Conservation (phyloP, 164 flowering plant genomes). For the Platanus orientalis region DNA sequence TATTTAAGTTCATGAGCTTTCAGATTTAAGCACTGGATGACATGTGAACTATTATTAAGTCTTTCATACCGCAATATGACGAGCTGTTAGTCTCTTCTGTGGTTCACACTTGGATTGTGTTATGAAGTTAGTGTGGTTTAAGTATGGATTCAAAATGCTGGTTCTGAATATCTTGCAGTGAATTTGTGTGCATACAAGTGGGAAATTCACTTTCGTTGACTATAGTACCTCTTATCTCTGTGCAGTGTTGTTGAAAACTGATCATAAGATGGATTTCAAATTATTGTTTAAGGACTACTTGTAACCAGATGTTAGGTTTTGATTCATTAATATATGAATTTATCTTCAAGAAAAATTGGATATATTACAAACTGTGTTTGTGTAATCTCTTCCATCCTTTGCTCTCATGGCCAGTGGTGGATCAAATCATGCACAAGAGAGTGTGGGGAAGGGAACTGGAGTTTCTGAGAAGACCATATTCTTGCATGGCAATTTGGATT, state of each 20-base stretch:
- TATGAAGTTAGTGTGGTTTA: neutral
- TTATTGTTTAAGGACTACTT: neutral
- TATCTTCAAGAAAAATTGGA: neutral
- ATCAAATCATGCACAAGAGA: slow-evolving; percentile 8
- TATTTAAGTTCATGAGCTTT: neutral
- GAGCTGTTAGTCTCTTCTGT: too few relatives aligned
- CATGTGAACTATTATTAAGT: neutral
- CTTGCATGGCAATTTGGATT: slow-evolving; percentile 67
- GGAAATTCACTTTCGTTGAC: neutral
- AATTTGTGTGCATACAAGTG: neutral
- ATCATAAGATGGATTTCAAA: neutral
- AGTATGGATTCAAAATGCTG: neutral
- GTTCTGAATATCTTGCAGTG: neutral
- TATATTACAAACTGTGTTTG: neutral
- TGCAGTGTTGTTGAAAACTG: too few relatives aligned
- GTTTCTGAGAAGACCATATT: slow-evolving; percentile 25
- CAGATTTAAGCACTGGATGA: neutral
- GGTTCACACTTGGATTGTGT: neutral
- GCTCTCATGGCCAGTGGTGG: slow-evolving; percentile 21
- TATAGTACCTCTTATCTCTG: neutral
- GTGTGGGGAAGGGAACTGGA: slow-evolving; percentile 7
- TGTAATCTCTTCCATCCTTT: slow-evolving; percentile 5
- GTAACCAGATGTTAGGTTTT: neutral
- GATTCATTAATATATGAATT: neutral
- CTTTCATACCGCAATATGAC: neutral